Base-by-base conservation (phyloP, 2,329 filamentous ascomycete species). In the Arthroderma sp. region DNA sequence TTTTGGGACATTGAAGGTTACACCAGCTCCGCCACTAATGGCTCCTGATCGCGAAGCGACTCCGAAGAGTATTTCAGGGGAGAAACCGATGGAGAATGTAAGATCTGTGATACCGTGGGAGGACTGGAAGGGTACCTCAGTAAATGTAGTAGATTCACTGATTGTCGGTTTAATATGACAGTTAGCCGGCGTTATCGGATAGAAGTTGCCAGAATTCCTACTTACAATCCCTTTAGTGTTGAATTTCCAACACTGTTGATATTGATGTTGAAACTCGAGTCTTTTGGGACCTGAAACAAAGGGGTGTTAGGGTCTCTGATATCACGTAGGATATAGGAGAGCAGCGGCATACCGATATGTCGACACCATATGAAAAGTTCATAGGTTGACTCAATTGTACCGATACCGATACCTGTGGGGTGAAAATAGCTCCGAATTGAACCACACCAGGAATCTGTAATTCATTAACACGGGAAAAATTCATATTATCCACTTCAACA, bases 311-410 rank as follows among this genome's bases (percentile, higher is more conserved):
- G 4, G 19, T 11, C 9, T 9, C 11, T 25, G 11, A 1, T 7
- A 23, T 23, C 19, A 4, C 19, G 11, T 3, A 1, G 2, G 11
- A 4, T 41, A 51, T 6, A 8, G 28, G 2, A 2, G 33, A 17
- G 2, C 15, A 13, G 11, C 13, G 13, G 13, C 59, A 44, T 44
- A 64, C 63, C 8, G 60, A 61, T 17, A 63, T 25, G 39, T 64
- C 60, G 49, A 64, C 61, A 21, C 63, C 63, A 56, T 62, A 64
- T 19, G 58, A 60, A 53, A 64, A 63, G 13, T 61, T 59, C 15
- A 63, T 54, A 8, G 55, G 28, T 39, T 62, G 47, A 3, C 53
- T 54, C 47, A 61, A 25, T 9, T 49, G 53, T n/a, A 64, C 15
- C 5, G 58, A 54, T 19, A 59, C 38, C 8, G 28, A 55, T 17